Conservation (phyloP, 2,329 filamentous ascomycete genomes). For the Claviceps humidiphila region DNA sequence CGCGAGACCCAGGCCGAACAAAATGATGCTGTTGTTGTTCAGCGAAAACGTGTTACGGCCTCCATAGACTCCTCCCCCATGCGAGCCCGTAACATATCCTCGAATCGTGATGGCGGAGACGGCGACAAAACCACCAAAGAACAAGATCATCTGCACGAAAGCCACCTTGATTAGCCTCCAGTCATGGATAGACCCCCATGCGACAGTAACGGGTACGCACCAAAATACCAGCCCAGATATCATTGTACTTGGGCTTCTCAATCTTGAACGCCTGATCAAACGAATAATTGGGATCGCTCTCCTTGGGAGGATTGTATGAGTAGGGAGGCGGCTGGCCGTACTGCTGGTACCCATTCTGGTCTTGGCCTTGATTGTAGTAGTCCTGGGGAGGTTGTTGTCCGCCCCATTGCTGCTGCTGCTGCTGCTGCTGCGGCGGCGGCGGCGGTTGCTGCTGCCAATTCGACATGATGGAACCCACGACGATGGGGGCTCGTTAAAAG, state of each 20-base stretch:
- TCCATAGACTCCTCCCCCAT: constrained; percentile 62
- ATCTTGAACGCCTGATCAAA: constrained; percentile 79
- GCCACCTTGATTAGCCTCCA: background rate
- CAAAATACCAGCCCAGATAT: constrained; percentile 76
- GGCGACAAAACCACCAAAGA: constrained; percentile 60
- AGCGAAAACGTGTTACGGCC: constrained; percentile 52
- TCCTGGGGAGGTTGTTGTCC: constrained; percentile 5
- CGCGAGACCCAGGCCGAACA: constrained; percentile 67
- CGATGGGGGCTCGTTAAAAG: background rate
- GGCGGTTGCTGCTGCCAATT: background rate
- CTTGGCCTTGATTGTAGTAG: constrained; percentile 9
- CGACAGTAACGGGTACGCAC: constrained; percentile 26
- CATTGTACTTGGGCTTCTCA: constrained; percentile 75
- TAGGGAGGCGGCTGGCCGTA: constrained; percentile 19
- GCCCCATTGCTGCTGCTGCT: constrained; percentile 1
- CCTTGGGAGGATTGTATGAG: constrained; percentile 23
- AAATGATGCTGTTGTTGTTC: constrained; percentile 71
- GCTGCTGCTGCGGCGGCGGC: background rate
- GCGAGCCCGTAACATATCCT: constrained; percentile 53
- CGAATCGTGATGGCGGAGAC: constrained; percentile 65
- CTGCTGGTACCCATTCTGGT: constrained; percentile 13
- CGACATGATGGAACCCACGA: constrained; percentile 1
- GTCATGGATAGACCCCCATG: background rate
- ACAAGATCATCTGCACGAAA: constrained; percentile 45
- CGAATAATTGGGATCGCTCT: constrained; percentile 33